Base-by-base conservation (phyloP, 306 rosid genomes). In the Quercus rubra region DNA sequence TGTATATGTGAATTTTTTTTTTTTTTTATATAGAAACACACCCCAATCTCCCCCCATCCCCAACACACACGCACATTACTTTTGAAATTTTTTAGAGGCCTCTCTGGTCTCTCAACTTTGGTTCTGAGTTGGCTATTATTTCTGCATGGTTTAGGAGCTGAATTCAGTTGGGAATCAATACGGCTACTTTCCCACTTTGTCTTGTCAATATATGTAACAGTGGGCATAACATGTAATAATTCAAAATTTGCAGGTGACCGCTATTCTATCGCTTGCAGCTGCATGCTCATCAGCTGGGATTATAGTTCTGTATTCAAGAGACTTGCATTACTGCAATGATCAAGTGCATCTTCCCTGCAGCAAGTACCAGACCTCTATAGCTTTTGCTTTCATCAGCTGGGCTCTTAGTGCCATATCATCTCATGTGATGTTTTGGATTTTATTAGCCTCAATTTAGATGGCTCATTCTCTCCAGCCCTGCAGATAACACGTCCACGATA, bases 361-460 rank as follows among this genome's bases (percentile, higher is more conserved):
- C 81, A 90, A 81, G 79, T 90, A 71, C 86, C 91, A 93, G 85
- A 74, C 87, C 54, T 90, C 96, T 56, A 86, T 95, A 35, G 89
- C 91, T 55, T 85, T 95, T 71, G 96, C 97, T 79, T 93, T 95
- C 74, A 55, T 93, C 79, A 91, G 92, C 78, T 92, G 99, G 98
- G 77, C 85, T 84, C 87, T 91, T 74, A 83, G 86, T 21, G 94
- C 96, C 54, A 57, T 91, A 78, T 95, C 99, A 49, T 93, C 94
- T 1, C 94, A 92, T 83, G 97, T 95, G 74, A 95, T 91, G 97
- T 88, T 92, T 80, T 91, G 99, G 99, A 91, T 95, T 83, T 83
- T 86, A 30, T 70, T 89, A 80, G 90, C 91, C 61, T 89, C 92
- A 2, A 90, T 83, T 80, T 95, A 92, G 90, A 83, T 25, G 76